These are phyloP conservation scores for Phytophthora megakarya DNA, from an alignment of 352 stramenopile species.

Conservation along the genomic window DNA sequence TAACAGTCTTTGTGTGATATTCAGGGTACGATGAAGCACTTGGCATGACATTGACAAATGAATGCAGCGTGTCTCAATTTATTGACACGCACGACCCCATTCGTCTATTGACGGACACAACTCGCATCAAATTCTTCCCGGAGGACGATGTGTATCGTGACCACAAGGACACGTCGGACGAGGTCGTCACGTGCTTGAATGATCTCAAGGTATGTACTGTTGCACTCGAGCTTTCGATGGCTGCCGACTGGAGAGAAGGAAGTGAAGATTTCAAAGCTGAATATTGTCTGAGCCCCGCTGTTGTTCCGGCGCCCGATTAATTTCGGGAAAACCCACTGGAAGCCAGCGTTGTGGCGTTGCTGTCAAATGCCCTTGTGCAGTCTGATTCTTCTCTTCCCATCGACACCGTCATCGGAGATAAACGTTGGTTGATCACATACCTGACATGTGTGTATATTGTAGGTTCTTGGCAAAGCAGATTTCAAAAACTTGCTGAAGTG, in stretches of 20 bases:
- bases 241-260: conserved; percentile 35
- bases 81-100: conserved; percentile 93
- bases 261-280: conserved; percentile 83
- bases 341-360: conserved; percentile 77
- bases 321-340: conserved; percentile 90
- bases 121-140: conserved; percentile 91
- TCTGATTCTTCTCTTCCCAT: conserved; percentile 62
- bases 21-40: conserved; percentile 93
- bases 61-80: conserved; percentile 87
- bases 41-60: conserved; percentile 84
- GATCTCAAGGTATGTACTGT: conserved; percentile 91
- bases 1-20: conserved; percentile 9
- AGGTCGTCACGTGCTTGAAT: conserved; percentile 75
- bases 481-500: conserved; percentile 98
- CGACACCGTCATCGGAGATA: neutral
- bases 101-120: conserved; percentile 94
- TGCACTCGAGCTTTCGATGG: neutral
- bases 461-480: conserved; percentile 97
- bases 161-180: conserved; percentile 76
- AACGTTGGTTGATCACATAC: too few relatives aligned
- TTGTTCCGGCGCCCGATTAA: conserved; percentile 90
- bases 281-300: conserved; percentile 81
- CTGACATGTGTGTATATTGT: conserved; percentile 4
- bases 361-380: conserved; percentile 68
- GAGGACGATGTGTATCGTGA: conserved; percentile 84